phyloP scores from a whole-genome alignment of 257 asterid species.

The Solanum etuberosum region DNA sequence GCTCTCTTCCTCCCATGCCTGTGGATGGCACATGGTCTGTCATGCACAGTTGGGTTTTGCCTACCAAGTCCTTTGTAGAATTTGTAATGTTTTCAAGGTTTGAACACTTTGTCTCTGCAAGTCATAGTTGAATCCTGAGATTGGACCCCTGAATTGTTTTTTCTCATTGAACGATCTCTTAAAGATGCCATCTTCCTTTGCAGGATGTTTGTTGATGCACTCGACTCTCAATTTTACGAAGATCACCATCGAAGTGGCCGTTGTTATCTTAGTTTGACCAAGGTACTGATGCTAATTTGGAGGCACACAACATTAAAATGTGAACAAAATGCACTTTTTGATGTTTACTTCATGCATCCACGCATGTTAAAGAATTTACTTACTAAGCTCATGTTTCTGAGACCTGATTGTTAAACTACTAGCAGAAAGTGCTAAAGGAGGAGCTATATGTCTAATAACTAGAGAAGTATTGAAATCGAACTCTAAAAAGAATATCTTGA shows the following conservation, averaged over 20 bases:
- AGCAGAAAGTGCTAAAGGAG: background rate
- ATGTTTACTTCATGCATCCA: background rate
- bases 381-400: background rate
- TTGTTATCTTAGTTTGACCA: slow-evolving; percentile 62
- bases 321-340: background rate
- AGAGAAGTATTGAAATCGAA: background rate
- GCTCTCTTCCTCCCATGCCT: slow-evolving; percentile 79
- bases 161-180: background rate
- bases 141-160: background rate
- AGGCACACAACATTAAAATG: background rate
- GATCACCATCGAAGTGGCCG: slow-evolving; percentile 56
- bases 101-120: background rate
- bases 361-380: background rate
- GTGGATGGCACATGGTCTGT: slow-evolving; percentile 71
- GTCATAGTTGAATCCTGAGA: background rate
- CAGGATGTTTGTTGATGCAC: slow-evolving; percentile 91
- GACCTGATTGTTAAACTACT: background rate
- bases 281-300: slow-evolving; percentile 30
- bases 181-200: background rate
- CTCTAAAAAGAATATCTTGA: background rate
- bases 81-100: slow-evolving; percentile 97
- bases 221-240: slow-evolving; percentile 54
- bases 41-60: slow-evolving; percentile 90
- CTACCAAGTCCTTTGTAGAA: slow-evolving; percentile 85
- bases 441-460: background rate